Evolutionary conservation across 2,329 filamentous ascomycete species (phyloP), one percentile per base, ranked within the genome.

Genomic region (Fusarium sp.): DNA sequence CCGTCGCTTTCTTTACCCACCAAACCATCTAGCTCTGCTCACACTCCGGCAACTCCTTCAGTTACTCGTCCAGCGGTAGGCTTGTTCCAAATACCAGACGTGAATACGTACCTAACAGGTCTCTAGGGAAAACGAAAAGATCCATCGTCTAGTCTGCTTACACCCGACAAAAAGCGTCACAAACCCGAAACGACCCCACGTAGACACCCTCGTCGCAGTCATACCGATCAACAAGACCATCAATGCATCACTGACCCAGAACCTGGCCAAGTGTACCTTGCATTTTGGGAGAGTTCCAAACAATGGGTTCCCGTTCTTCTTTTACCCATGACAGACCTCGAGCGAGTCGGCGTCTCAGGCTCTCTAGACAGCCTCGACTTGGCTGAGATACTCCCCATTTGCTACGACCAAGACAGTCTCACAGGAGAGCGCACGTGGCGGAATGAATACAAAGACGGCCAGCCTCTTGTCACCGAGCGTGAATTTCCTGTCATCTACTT

Each of bases 401-500:
- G 64, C 40, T 59, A 65, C 30, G 22, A 37, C 7, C 70, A 70
- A 27, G 60, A 56, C 17, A 43, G 5, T 7, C 25, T 22, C 2
- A 52, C 20, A 0, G n/a, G 66, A 1, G 54, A 50, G 17, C 66
- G 70, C 10, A 27, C 20, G 11, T 77, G 68, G 72, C 32, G 57
- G 1, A 58, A 58, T n/a, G 56, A 35, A 5, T 77, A 76, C 14
- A 57, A 71, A 15, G 37, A 65, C 5, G 66, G 69, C 1, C 67
- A 66, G 14, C 2, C 30, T 20, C 57, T 66, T 9, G 67, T 68
- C 4, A 38, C 57, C 6, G 59, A 69, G 20, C 72, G 75, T 4
- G 61, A 71, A 35, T 77, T 75, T 30, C 75, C 74, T 0, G 61
- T 74, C 32, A 72, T 77, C 45, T 74, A 71, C 56, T 77, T 77